phyloP scores from a whole-genome alignment of 1,284 basidiomycete species.

The Xanthoconium separans region DNA sequence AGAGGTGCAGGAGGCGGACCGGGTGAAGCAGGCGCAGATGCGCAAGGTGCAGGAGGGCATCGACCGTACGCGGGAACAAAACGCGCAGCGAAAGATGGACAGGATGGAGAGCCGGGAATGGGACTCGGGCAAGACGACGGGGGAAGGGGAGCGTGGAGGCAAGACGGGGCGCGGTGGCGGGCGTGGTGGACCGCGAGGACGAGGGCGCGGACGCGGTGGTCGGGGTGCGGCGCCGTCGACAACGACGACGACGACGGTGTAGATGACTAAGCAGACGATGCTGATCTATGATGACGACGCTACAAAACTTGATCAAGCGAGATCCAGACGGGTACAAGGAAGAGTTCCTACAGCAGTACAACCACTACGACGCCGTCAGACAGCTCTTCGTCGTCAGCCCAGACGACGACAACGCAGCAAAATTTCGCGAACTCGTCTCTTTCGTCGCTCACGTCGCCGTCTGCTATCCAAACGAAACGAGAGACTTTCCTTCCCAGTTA shows the following conservation, averaged over 20 bases:
- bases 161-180: constrained; percentile 33
- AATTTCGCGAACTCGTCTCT: constrained; percentile 82
- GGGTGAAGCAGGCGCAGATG: constrained; percentile 49
- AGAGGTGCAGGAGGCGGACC: constrained; percentile 61
- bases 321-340: constrained; percentile 91
- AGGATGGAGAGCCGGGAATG: constrained; percentile 75
- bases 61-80: constrained; percentile 69
- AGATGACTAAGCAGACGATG: not conserved
- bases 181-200: constrained; percentile 33
- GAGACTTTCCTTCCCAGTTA: constrained; percentile 78
- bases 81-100: constrained; percentile 76
- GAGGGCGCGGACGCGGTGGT: constrained; percentile 36
- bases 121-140: constrained; percentile 70
- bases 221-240: constrained; percentile 5
- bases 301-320: constrained; percentile 97
- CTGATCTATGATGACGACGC: constrained; percentile 20
- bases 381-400: constrained; percentile 82
- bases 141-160: constrained; percentile 9
- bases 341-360: constrained; percentile 98
- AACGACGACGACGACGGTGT: constrained; percentile 5
- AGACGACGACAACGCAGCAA: constrained; percentile 79
- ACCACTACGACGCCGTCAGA: constrained; percentile 88
- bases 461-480: constrained; percentile 87
- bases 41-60: constrained; percentile 67
- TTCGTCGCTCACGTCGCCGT: constrained; percentile 87